A percentile compares a stretch with the other conserved stretches of the same genome.
Conservation (phyloP, 2,329 filamentous ascomycete species). For the Pezicula neosporulosa region DNA sequence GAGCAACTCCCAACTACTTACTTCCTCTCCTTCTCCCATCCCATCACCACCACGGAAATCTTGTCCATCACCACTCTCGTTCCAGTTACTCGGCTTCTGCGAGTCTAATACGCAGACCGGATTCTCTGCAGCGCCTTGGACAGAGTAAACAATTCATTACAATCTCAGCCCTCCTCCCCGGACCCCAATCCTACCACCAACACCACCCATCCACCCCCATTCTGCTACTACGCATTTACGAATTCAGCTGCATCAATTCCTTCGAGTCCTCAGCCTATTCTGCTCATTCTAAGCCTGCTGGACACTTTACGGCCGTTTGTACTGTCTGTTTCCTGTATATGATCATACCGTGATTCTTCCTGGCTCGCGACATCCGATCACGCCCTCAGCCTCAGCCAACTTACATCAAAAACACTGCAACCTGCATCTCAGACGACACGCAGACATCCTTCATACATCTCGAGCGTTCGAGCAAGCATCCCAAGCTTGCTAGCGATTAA, state of each 20-base stretch:
- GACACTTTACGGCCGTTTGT: slow-evolving; percentile 13
- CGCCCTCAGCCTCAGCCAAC: slow-evolving; percentile 8
- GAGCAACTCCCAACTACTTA: too few relatives aligned
- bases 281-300: slow-evolving; percentile 9
- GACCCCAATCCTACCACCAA: background rate
- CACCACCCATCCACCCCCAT: too few relatives aligned
- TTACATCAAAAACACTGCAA: slow-evolving; percentile 12
- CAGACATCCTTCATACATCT: slow-evolving; percentile 5
- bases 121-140: too few relatives aligned
- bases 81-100: too few relatives aligned
- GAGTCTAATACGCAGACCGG: too few relatives aligned
- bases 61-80: too few relatives aligned
- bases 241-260: slow-evolving; percentile 8
- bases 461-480: slow-evolving; percentile 14
- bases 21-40: too few relatives aligned
- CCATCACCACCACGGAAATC: too few relatives aligned
- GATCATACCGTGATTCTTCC: slow-evolving; percentile 6
- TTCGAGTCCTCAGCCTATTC: slow-evolving; percentile 10
- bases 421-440: slow-evolving; percentile 8
- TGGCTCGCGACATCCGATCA: slow-evolving; percentile 21
- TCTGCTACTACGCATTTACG: background rate
- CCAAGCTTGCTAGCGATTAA: slow-evolving; percentile 7
- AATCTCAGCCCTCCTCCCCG: background rate
- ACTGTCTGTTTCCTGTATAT: slow-evolving; percentile 13
- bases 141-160: background rate